Conservation (phyloP, 1,284 basidiomycete genomes). For the Rhodotorula glutinis region DNA sequence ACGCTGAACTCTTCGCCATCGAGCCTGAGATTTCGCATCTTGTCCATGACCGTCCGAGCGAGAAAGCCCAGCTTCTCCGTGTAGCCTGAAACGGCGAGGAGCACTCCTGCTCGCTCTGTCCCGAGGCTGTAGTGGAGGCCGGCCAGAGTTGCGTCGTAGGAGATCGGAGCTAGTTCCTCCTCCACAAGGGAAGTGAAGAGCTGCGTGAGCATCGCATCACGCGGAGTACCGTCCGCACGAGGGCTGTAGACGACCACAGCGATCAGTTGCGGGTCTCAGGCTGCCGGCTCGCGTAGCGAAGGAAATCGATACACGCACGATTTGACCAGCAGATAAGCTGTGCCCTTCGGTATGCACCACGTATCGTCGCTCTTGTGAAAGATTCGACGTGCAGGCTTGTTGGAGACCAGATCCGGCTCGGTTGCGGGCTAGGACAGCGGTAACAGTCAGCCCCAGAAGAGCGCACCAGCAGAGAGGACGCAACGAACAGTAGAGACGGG, state of each 20-base stretch:
- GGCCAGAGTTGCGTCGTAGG: slow-evolving; percentile 88
- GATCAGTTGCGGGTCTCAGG: too few species aligned
- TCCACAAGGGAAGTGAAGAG: slow-evolving; percentile 80
- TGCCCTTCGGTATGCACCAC: slow-evolving; percentile 71
- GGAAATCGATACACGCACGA: slow-evolving; percentile 15
- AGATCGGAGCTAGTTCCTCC: slow-evolving; percentile 82
- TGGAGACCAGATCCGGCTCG: slow-evolving; percentile 69
- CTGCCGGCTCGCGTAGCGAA: too few species aligned
- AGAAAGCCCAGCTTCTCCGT: slow-evolving; percentile 88
- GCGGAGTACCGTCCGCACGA: slow-evolving; percentile 46
- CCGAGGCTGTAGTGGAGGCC: slow-evolving; percentile 76
- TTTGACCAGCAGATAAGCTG: slow-evolving; percentile 23
- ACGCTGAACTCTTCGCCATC: slow-evolving; percentile 65
- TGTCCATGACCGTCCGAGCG: slow-evolving; percentile 68
- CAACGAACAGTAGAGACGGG: slow-evolving; percentile 56
- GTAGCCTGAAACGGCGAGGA: slow-evolving; percentile 68
- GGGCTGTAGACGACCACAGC: slow-evolving; percentile 40
- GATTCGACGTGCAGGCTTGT: slow-evolving; percentile 66
- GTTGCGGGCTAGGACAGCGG: slow-evolving; percentile 58
- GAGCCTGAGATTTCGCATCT: slow-evolving; percentile 64
- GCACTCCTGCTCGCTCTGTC: slow-evolving; percentile 65
- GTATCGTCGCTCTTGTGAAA: slow-evolving; percentile 95
- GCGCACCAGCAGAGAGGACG: background rate
- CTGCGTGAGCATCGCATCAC: slow-evolving; percentile 53
- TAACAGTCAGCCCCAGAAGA: background rate